Evolutionary conservation across 1,284 basidiomycete species (phyloP).

Genomic region (Ustanciosporium gigantosporum): DNA sequence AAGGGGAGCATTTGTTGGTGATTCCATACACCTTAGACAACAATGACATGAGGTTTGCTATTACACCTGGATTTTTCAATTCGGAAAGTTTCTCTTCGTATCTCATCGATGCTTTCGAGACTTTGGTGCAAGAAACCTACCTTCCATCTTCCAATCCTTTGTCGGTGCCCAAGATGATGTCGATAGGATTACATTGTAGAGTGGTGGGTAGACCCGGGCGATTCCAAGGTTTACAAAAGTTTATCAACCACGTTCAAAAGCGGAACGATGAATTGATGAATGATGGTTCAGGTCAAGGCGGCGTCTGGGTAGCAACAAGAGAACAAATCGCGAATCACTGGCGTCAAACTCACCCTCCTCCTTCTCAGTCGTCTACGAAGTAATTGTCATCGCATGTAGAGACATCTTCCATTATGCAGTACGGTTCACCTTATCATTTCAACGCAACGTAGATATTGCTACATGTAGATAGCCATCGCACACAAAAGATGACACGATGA

Average conservation of each 20-base stretch:
- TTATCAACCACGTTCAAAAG: slow-evolving; percentile 60
- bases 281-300: slow-evolving; percentile 33
- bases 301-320: slow-evolving; percentile 63
- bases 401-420: too few species aligned
- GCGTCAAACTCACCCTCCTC: slow-evolving; percentile 57
- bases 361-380: too few species aligned
- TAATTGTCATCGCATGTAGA: too few species aligned
- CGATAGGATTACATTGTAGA: slow-evolving; percentile 62
- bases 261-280: slow-evolving; percentile 40
- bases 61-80: slow-evolving; percentile 61
- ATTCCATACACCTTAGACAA: slow-evolving; percentile 62
- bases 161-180: slow-evolving; percentile 63
- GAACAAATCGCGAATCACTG: slow-evolving; percentile 63
- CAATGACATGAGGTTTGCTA: slow-evolving; percentile 62
- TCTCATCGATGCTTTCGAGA: slow-evolving; percentile 62
- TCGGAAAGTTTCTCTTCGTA: slow-evolving; percentile 61
- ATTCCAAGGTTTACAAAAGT: slow-evolving; percentile 60
- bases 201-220: slow-evolving; percentile 63
- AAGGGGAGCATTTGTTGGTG: slow-evolving; percentile 56
- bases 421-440: too few species aligned
- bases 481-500: too few species aligned
- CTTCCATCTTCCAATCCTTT: slow-evolving; percentile 20
- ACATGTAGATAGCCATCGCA: too few species aligned
- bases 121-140: slow-evolving; percentile 58
- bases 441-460: too few species aligned